Percentiles rank a stretch among this genome's conserved stretches.
Evolutionary conservation across 1,139 yeast species (phyloP).

Genomic region (Cylindricascospora bacillispora): DNA sequence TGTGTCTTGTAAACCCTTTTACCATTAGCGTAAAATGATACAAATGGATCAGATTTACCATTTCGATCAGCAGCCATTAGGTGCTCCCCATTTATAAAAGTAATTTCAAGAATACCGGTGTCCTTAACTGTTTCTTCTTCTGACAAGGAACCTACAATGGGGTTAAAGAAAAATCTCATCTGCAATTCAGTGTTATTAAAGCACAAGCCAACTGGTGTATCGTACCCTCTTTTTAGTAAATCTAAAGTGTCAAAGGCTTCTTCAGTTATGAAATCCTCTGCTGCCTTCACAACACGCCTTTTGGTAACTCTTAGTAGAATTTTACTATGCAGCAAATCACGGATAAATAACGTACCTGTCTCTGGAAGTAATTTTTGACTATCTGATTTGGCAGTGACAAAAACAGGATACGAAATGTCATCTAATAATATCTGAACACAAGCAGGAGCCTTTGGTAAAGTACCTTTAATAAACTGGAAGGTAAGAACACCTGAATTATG

Average conservation of each 20-base stretch:
- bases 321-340: constrained; percentile 55
- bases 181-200: constrained; percentile 34
- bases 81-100: constrained; percentile 41
- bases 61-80: constrained; percentile 50
- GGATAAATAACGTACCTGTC: constrained; percentile 46
- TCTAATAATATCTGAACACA: constrained; percentile 51
- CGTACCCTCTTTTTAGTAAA: constrained; percentile 37
- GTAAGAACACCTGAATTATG: constrained; percentile 52
- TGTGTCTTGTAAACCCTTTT: constrained; percentile 43
- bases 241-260: constrained; percentile 39
- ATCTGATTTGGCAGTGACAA: constrained; percentile 34
- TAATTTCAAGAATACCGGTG: constrained; percentile 49
- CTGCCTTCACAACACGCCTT: constrained; percentile 34
- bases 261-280: constrained; percentile 40
- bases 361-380: constrained; percentile 25
- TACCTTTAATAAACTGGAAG: constrained; percentile 40
- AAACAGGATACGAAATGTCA: constrained; percentile 49
- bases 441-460: constrained; percentile 35
- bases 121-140: constrained; percentile 51
- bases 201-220: constrained; percentile 34
- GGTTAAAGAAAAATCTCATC: constrained; percentile 46
- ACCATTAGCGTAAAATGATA: constrained; percentile 40
- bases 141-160: constrained; percentile 41
- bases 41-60: constrained; percentile 67
- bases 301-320: constrained; percentile 44